Evolutionary conservation across 305 asterid genomes (phyloP).

Genomic region (Solanum chacoense): DNA sequence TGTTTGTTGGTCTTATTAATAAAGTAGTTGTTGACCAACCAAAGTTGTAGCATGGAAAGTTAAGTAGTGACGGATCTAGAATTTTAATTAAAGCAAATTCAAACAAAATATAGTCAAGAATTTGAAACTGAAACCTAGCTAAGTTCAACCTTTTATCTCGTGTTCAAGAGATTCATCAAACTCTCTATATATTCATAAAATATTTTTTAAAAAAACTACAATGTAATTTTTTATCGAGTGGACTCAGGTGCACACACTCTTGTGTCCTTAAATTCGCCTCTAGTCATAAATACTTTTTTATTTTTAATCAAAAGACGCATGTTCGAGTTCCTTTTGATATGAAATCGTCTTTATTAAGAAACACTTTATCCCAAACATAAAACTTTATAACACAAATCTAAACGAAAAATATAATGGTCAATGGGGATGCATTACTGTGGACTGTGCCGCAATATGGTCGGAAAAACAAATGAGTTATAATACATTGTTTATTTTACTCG

Average conservation of each 20-base stretch:
- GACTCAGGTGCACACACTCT: background rate
- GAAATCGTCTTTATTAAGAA: too few relatives aligned
- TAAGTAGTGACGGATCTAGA: too few relatives aligned
- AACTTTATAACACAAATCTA: accelerated
- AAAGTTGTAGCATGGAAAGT: background rate
- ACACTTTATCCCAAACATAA: background rate
- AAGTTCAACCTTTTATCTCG: background rate
- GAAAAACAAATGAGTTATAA: background rate
- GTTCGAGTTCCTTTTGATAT: too few relatives aligned
- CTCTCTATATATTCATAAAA: background rate
- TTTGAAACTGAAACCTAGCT: too few relatives aligned
- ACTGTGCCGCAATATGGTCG: background rate
- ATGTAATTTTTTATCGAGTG: background rate
- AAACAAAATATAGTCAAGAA: background rate
- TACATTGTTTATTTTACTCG: background rate
- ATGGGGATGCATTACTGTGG: background rate
- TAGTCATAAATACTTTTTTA: too few relatives aligned
- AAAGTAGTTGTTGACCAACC: background rate
- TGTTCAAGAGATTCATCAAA: background rate
- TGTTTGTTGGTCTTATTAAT: background rate
- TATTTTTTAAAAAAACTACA: too few relatives aligned
- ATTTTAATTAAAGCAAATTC: too few relatives aligned
- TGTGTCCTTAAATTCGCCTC: background rate
- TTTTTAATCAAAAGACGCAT: background rate
- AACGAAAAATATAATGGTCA: background rate